Base-by-base conservation (phyloP, 2,329 filamentous ascomycete genomes). In the Colletotrichum limetticola region DNA sequence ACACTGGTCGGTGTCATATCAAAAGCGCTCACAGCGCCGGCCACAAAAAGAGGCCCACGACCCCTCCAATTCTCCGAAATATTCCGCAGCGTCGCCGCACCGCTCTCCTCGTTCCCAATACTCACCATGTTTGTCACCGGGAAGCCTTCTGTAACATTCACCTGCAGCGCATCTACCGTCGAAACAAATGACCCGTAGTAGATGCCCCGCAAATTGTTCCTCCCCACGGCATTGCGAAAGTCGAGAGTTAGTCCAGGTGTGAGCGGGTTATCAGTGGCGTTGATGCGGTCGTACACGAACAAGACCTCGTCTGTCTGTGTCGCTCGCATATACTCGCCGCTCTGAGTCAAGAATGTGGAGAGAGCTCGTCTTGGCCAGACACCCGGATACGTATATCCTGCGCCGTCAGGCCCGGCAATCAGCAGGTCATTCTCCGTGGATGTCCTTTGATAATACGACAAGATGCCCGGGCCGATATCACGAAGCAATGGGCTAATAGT, bases 251-350 rank as follows among this genome's bases (percentile, higher is more conserved):
- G 59, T n/a, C 57, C 35, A 1, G 66, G 59, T 5, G 58, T 57
- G 22, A 63, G 49, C 32, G 66, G 66, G 35, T 14, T 52, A 26
- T 63, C 66, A 5, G 59, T 57, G 16, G 66, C 14, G 49, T 68
- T 68, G 26, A 68, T n/a, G 9, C 66, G 66, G 14, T 68, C 66
- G 35, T 68, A 68, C n/a, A 63, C 49, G 30, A 68, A 68, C 24
- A 68, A 24, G 24, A 68, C 59, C 32, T 26, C 56, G 52, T 64
- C 66, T 1, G 66, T 64, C 12, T 63, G 46, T 8, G 66, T 68
- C 4, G 35, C 22, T 3, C 66, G 16, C 12, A 64, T 35, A 16
- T 68, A 69, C 9, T 58, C 59, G 2, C 59, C 59, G 52, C 59
- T 69, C 16, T 69, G 66, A 3, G 19, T 6, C 16, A 64, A 37